Percentiles rank a stretch among this genome's conserved stretches.
These are phyloP conservation scores for Takakia lepidozioides DNA, from an alignment of 225 moss, liverwort and hornwort species.

Conservation along the genomic window DNA sequence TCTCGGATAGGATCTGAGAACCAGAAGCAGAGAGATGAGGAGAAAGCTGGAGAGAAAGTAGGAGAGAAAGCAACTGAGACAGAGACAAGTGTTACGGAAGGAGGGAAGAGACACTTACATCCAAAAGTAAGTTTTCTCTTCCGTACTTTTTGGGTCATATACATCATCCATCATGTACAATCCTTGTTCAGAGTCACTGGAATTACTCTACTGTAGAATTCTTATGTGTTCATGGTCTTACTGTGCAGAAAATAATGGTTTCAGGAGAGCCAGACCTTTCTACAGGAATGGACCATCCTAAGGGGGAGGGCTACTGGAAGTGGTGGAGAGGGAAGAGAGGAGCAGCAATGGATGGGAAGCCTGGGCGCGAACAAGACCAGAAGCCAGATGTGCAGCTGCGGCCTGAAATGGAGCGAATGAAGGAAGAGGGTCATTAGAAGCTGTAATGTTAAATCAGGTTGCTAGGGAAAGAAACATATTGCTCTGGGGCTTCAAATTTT, in stretches of 20 bases:
- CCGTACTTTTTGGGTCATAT: background rate
- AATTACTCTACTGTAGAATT: background rate
- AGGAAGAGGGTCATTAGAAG: no score
- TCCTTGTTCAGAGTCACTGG: no score
- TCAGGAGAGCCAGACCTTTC: conserved; percentile 9
- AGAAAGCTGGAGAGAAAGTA: conserved; percentile 1
- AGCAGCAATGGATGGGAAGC: background rate
- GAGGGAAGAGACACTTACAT: background rate
- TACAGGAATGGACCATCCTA: conserved; percentile 6
- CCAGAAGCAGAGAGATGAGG: conserved; percentile 3
- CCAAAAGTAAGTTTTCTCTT: conserved; percentile 5
- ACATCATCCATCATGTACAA: no score
- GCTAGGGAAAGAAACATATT: no score
- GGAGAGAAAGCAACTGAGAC: conserved; percentile 1
- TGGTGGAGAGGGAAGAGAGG: conserved; percentile 9
- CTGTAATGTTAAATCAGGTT: no score
- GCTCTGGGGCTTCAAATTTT: no score
- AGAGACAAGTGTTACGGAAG: no score
- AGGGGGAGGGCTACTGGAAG: conserved; percentile 9
- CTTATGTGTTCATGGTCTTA: background rate
- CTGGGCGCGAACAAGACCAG: conserved; percentile 6
- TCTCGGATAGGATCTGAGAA: conserved; percentile 4
- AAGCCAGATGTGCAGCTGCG: background rate
- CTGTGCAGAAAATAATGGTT: conserved; percentile 13
- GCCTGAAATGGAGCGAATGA: no score